Evolutionary conservation across 176 grass and related monocot genomes (phyloP), one percentile per base, ranked within the genome.

Genomic region (Hordeum marinum): DNA sequence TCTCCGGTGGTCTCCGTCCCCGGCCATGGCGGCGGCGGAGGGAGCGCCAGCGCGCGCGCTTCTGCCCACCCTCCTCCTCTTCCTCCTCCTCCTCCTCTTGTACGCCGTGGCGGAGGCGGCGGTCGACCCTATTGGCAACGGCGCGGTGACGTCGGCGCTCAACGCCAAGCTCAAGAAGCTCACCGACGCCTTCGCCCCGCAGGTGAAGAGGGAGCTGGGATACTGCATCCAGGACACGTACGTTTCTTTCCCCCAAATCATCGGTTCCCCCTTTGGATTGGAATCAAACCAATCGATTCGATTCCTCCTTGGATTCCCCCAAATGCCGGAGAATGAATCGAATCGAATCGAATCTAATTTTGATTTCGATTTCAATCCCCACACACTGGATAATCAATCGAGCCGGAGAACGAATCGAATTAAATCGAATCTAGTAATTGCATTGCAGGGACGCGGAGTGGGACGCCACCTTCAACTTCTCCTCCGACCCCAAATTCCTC

Each of bases 191-290:
- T 85, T 98, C 48, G 82, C 87, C 0, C 62, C 18, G 39, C 91
- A 93, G 52, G 88, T 92, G 4, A 87, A 80, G 46, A 74, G 82
- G 70, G 52, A 88, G 26, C 86, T 95, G 9, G 85, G 86, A 14
- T 98, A 88, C 85, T 97, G 95, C 82, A 93, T 97, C 89, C 89
- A 90, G 79, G 84, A 97, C 75, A 68, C 89, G 94, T 97, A 57
- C 17, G 83, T 14, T 9, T 45, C 8, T n/a, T n/a, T n/a, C n/a
- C n/a, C n/a, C n/a, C n/a, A n/a, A n/a, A n/a, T n/a, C n/a, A n/a
- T n/a, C n/a, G n/a, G n/a, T n/a, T n/a, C n/a, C n/a, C n/a, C n/a
- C n/a, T n/a, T n/a, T n/a, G n/a, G n/a, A n/a, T n/a, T n/a, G n/a
- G n/a, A n/a, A n/a, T n/a, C n/a, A n/a, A n/a, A n/a, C n/a, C 10